phyloP scores from a whole-genome alignment of 768 basidiomycete genomes.

The Podaxis sp. region DNA sequence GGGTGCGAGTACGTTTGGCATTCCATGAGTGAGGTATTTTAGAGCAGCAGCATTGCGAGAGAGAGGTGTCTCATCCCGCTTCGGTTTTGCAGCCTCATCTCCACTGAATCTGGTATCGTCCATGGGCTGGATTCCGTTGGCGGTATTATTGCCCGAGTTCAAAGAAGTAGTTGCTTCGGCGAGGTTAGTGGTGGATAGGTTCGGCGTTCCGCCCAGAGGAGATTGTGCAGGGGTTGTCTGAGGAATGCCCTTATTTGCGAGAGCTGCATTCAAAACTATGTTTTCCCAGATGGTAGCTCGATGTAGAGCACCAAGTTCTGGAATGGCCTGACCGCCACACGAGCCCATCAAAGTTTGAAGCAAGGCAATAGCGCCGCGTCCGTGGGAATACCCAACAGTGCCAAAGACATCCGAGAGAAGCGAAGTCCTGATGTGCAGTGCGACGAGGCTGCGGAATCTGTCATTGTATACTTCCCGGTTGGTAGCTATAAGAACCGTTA shows the following conservation, averaged over 20 bases:
- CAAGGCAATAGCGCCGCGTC: conserved; percentile 70
- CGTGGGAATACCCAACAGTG: conserved; percentile 79
- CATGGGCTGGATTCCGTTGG: conserved; percentile 29
- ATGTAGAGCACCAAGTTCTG: conserved; percentile 77
- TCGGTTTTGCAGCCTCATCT: conserved; percentile 17
- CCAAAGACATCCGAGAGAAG: conserved; percentile 87
- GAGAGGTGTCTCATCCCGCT: conserved; percentile 40
- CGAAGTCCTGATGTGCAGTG: conserved; percentile 76
- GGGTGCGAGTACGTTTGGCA: conserved; percentile 73
- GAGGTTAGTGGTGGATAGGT: conserved; percentile 40
- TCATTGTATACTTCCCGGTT: conserved; percentile 53
- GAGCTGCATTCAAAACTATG: conserved; percentile 66
- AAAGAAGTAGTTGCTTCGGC: conserved; percentile 27
- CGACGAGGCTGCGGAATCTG: conserved; percentile 70
- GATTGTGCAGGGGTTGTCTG: conserved; percentile 42
- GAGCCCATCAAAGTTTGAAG: conserved; percentile 73
- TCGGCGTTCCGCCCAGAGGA: conserved; percentile 49
- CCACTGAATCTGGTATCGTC: not conserved
- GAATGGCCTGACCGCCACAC: conserved; percentile 61
- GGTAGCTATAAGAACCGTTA: conserved; percentile 34
- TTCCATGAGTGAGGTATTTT: conserved; percentile 76
- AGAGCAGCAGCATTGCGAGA: conserved; percentile 74
- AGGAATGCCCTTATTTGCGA: conserved; percentile 55
- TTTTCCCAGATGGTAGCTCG: conserved; percentile 87
- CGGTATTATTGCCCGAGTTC: conserved; percentile 19